These are phyloP conservation scores for Discostella stelligera DNA, from an alignment of 352 stramenopile genomes.

Conservation along the genomic window DNA sequence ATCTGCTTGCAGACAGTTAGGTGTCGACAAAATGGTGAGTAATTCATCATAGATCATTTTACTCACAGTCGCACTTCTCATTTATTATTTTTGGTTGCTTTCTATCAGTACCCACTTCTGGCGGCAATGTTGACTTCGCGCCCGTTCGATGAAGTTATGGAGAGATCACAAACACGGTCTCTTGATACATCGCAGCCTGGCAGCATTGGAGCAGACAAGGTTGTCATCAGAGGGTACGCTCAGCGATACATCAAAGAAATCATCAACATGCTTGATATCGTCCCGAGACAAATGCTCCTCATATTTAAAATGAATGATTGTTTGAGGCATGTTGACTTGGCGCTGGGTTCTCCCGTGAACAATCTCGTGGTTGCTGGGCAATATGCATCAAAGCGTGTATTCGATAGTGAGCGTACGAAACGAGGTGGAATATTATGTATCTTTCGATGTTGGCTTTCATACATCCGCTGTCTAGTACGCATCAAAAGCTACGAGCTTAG, in stretches of 20 bases:
- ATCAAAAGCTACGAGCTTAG: slow-evolving; percentile 55
- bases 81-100: slow-evolving; percentile 8
- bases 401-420: slow-evolving; percentile 44
- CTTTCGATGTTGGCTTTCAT: slow-evolving; percentile 48
- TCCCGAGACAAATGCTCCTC: slow-evolving; percentile 80
- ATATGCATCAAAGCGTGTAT: slow-evolving; percentile 71
- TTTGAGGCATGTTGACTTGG: slow-evolving; percentile 81
- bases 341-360: slow-evolving; percentile 75
- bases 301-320: slow-evolving; percentile 88
- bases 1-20: slow-evolving; percentile 71
- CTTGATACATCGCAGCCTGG: slow-evolving; percentile 29
- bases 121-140: slow-evolving; percentile 85
- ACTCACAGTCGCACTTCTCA: neutral
- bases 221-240: slow-evolving; percentile 82
- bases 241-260: slow-evolving; percentile 83
- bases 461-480: slow-evolving; percentile 42
- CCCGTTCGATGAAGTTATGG: slow-evolving; percentile 86
- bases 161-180: slow-evolving; percentile 70
- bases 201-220: slow-evolving; percentile 50
- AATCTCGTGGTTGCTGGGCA: slow-evolving; percentile 76
- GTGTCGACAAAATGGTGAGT: slow-evolving; percentile 74
- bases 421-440: slow-evolving; percentile 33
- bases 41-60: neutral
- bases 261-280: slow-evolving; percentile 73
- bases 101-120: slow-evolving; percentile 80